Evolutionary conservation across 73 alveolate species (phyloP).

Genomic region (Paramecium tetraurelia): DNA sequence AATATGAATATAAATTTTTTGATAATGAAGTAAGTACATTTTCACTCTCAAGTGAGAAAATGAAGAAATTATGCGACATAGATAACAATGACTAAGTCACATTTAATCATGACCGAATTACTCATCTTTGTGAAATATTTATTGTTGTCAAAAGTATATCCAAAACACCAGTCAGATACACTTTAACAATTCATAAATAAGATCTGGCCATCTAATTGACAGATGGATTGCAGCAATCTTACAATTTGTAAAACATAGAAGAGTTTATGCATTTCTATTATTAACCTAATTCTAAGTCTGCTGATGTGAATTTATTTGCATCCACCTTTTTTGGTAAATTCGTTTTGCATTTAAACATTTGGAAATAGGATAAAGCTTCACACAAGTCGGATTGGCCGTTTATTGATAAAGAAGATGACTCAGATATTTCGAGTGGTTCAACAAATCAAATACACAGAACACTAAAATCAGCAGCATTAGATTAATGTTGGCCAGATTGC

Average conservation of each 20-base stretch:
- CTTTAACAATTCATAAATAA: slow-evolving; percentile 37
- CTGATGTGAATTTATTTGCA: neutral
- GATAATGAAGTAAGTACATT: slow-evolving; percentile 2
- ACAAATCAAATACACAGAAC: neutral
- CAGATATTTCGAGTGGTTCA: neutral
- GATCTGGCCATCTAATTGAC: neutral
- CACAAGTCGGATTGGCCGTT: slow-evolving; percentile 48
- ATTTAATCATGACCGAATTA: neutral
- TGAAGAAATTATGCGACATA: neutral
- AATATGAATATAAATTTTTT: slow-evolving; percentile 5
- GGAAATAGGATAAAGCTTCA: neutral
- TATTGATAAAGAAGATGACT: neutral
- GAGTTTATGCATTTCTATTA: slow-evolving; percentile 5
- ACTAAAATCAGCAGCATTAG: neutral
- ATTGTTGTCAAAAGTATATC: neutral
- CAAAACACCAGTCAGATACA: neutral
- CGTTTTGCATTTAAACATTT: neutral
- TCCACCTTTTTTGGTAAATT: neutral
- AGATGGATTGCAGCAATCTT: neutral
- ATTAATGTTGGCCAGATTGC: slow-evolving; percentile 40
- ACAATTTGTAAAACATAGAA: slow-evolving; percentile 21
- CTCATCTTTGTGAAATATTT: neutral
- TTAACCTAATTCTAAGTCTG: neutral
- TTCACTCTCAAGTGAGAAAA: neutral
- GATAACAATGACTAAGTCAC: neutral